phyloP scores from a whole-genome alignment of 2,329 filamentous ascomycete genomes.

The Thermoascus crustaceus region DNA sequence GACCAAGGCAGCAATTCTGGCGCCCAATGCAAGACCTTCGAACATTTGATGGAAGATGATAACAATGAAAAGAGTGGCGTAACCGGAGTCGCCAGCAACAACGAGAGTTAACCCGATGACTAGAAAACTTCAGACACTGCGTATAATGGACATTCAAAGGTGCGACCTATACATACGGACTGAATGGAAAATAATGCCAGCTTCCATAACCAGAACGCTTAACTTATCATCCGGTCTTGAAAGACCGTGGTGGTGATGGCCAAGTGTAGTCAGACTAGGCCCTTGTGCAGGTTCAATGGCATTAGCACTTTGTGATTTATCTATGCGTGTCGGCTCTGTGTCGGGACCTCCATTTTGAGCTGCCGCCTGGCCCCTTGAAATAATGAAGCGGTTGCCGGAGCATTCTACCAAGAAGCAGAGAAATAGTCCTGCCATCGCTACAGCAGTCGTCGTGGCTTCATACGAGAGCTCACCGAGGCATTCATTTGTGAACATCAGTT shows the following conservation, averaged over 20 bases:
- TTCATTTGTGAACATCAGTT: slow-evolving; percentile 62
- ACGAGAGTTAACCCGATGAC: slow-evolving; percentile 45
- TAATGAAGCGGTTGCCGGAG: slow-evolving; percentile 52
- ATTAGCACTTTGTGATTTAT: too few species aligned
- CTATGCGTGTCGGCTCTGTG: slow-evolving; percentile 9
- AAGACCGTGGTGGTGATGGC: slow-evolving; percentile 29
- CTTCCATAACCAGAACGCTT: slow-evolving; percentile 61
- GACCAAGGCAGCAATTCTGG: slow-evolving; percentile 55
- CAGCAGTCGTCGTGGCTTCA: slow-evolving; percentile 60
- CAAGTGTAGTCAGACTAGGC: slow-evolving; percentile 16
- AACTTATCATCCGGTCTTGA: slow-evolving; percentile 42
- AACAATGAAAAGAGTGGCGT: slow-evolving; percentile 49
- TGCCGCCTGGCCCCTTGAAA: slow-evolving; percentile 12
- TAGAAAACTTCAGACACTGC: too few species aligned
- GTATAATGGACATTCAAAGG: slow-evolving; percentile 46
- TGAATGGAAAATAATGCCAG: slow-evolving; percentile 68
- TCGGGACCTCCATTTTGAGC: slow-evolving; percentile 9
- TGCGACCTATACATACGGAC: slow-evolving; percentile 50
- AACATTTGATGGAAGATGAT: slow-evolving; percentile 75
- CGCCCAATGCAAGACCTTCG: slow-evolving; percentile 65
- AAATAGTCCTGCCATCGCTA: slow-evolving; percentile 67
- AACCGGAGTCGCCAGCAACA: slow-evolving; percentile 44
- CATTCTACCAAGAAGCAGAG: slow-evolving; percentile 66
- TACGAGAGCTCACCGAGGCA: slow-evolving; percentile 60
- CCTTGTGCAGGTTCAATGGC: slow-evolving; percentile 7